Base-by-base conservation (phyloP, 1,284 basidiomycete species). In the Thelephora terrestris region DNA sequence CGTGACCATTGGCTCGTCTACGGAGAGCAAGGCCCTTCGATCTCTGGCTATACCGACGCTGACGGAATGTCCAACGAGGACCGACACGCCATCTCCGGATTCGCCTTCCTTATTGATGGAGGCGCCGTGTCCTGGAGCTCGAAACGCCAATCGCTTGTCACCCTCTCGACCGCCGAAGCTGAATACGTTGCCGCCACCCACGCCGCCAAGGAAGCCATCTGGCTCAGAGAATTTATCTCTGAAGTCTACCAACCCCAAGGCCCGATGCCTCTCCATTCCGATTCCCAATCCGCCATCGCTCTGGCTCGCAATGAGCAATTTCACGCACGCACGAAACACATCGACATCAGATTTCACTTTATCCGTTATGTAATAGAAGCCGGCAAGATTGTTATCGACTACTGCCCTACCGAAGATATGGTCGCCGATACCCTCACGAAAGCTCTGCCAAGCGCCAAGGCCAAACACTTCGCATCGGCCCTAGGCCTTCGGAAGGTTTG, bases 21-120 rank as follows among this genome's bases (percentile, higher is more conserved):
- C 3, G 60, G 65, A 5, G 61, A 64, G 4, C 29, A 21, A 2
- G 39, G 47, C 4, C 39, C 34, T 3, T 38, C 48, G 4, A 57
- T 74, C 0, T 16, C 58, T 7, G 71, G 66, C 0, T 76, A 61
- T 52, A 61, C 64, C 1, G 73, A 78, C 53, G 63, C 71, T 0
- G 67, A 71, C 55, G 71, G 61, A 18, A 59, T 61, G 27, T 62
- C 63, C 37, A 45, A 51, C 0, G 57, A 61, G 20, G 59, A 58
- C n/a, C 50, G 58, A 0, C 40, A 54, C 7, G 70, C 67, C 0
- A 64, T 68, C 14, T 67, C 64, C 9, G 70, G 72, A 0, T 71
- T 67, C 49, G 52, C 57, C 7, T 68, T 67, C 52, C 55, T 52
- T 6, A 39, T 64, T 14, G 55, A 55, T 17, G 57, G 58, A 3